Base-by-base conservation (phyloP, 805 yeast species). In the Suhomyces tanzawaensis region DNA sequence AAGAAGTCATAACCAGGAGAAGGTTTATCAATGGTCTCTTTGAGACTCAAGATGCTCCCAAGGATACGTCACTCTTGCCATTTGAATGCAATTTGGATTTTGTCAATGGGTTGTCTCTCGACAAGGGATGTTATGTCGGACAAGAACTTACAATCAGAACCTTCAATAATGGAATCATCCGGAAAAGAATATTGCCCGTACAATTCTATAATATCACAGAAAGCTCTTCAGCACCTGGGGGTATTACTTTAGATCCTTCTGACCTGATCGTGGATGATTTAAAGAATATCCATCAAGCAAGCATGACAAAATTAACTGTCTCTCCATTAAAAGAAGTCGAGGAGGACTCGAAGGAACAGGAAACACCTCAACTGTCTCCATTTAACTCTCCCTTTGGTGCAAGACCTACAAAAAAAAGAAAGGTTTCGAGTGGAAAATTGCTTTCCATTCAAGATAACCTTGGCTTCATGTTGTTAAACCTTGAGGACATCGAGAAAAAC, bases 81-180 rank as follows among this genome's bases (percentile, higher is more conserved):
- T 74, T 93, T 49, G 98, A 93, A 49, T 71, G 77, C 42, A 86
- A 87, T 56, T 64, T 90, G 47, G 99, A 93, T 60, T 79, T 74
- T 50, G 77, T 79, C 63, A 82, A 85, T 47, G 95, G 91, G 0
- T 71, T 93, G 11, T 87, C 91, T 37, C 77, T 82, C 36, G 82
- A 88, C 46, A 93, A 93, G 59, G 99, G 99, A 2, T 93, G 99
- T 57, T 93, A 93, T 52, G 82, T 88, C 12, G 99, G 99, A 1
- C 99, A 93, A 61, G 99, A 93, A 57, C 69, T 93, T 36, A 90
- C 97, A 0, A 88, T 90, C 13, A 74, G 99, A 51, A 83, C 97
- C 0, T 82, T 74, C 53, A 86, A 85, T 43, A 80, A 83, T 22
- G 96, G 96, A 3, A 76, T 81, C 1, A 76, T 90, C n/a, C 71